Evolutionary conservation across 257 asterid genomes (phyloP), one percentile per base, ranked within the genome.

Genomic region (Leonotis leonurus): DNA sequence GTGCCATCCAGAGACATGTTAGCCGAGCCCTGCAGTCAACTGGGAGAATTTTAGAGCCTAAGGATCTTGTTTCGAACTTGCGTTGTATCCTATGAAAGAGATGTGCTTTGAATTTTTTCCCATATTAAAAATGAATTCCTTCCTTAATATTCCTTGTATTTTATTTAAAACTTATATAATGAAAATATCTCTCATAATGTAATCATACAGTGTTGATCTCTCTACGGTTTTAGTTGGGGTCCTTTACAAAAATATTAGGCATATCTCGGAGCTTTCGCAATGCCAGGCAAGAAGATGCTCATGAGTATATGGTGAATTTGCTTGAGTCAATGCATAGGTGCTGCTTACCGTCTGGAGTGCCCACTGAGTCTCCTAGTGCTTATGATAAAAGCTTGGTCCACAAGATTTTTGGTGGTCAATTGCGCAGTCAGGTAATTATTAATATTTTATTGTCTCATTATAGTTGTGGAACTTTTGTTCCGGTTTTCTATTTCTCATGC

Each of bases 241-340:
- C 82, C 84, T 90, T 90, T 48, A 87, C 16, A 55, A 53, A 61
- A 36, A 30, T 35, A 27, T 62, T 77, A 88, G 98, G 95, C 75
- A 83, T 92, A 85, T 89, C 97, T 9, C 83, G 99, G 55, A 92
- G 63, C 79, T 92, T 92, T 70, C 81, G 99, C 55, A 92, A 78
- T 76, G 80, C 94, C 8, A 81, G 96, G 67, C 99, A 92, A 78
- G 99, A 92, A 78, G 99, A 92, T 75, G 99, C 99, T 8, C 99
- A 92, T 44, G 99, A 92, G 69, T 92, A 92, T 74, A 92, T 92
- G 99, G 96, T 89, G 68, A 80, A 92, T 83, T 79, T 92, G 61
- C 85, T 92, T 8, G 99, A 92, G 74, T 86, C 95, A 3, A 92
- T 92, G 99, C 99, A 92, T 77, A 92, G 83, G 70, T 92, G 99